Conservation (phyloP, 768 basidiomycete genomes). For the Chalciporus sphaerocephalus region DNA sequence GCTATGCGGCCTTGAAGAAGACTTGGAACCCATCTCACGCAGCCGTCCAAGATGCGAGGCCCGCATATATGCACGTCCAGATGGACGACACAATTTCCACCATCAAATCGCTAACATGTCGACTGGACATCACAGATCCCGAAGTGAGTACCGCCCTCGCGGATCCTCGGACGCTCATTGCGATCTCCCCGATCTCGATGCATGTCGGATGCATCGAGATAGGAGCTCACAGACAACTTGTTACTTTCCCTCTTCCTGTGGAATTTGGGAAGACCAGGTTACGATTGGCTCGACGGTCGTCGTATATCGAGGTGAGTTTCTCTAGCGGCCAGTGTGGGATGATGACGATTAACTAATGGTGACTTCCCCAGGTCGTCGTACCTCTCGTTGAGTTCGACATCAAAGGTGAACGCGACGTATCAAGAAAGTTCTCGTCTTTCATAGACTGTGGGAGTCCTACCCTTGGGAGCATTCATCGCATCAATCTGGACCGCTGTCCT, state of each 20-base stretch:
- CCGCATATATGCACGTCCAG: conserved; percentile 6
- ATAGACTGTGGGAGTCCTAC: conserved; percentile 2
- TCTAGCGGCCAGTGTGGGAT: neutral
- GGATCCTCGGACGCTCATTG: conserved; percentile 1
- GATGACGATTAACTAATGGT: neutral
- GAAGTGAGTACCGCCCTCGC: conserved; percentile 11
- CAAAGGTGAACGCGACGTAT: conserved; percentile 18
- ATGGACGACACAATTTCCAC: conserved; percentile 9
- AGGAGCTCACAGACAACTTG: conserved; percentile 11
- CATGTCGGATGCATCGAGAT: conserved; percentile 9
- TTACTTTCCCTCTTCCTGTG: conserved; percentile 45
- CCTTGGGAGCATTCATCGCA: conserved; percentile 38
- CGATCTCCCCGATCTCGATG: conserved; percentile 3
- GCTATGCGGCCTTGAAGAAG: conserved; percentile 5
- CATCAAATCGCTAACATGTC: conserved; percentile 12
- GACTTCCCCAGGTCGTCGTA: conserved; percentile 16
- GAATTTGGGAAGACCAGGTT: conserved; percentile 34
- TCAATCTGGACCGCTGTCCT: conserved; percentile 36
- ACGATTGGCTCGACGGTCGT: conserved; percentile 49
- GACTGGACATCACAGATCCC: conserved; percentile 21
- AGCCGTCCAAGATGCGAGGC: neutral
- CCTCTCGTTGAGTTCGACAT: conserved; percentile 15
- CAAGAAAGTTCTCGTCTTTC: conserved; percentile 27
- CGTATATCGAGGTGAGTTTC: conserved; percentile 38
- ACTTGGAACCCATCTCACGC: neutral